Conservation (phyloP, 2,329 filamentous ascomycete species). For the Apiospora arundinis region DNA sequence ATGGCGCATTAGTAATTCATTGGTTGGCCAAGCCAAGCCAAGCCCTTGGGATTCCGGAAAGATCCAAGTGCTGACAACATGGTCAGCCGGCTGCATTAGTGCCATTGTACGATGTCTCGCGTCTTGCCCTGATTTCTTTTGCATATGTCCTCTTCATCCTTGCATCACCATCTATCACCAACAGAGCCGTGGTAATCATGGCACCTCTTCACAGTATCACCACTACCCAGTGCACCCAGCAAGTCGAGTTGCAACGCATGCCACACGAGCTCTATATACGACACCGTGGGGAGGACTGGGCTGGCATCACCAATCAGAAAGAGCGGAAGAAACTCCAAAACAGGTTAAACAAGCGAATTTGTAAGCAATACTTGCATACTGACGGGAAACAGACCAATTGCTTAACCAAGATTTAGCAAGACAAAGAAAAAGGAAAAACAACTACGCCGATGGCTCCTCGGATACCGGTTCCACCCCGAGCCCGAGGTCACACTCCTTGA, state of each 20-base stretch:
- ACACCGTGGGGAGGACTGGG: conserved; percentile 24
- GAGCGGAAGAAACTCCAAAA: conserved; percentile 26
- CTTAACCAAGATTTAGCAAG: neutral
- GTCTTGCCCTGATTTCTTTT: neutral
- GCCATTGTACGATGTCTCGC: neutral
- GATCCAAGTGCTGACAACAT: neutral
- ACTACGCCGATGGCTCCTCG: neutral
- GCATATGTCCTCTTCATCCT: no score
- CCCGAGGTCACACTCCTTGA: neutral
- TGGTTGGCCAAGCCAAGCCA: neutral
- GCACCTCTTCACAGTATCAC: neutral
- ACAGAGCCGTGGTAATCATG: neutral
- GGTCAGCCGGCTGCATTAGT: neutral
- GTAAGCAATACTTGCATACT: neutral
- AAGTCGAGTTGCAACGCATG: conserved; percentile 16
- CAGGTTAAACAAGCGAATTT: conserved; percentile 24
- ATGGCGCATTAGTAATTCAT: neutral
- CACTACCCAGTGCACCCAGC: neutral
- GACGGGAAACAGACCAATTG: neutral
- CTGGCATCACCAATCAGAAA: conserved; percentile 22
- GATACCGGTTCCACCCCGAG: neutral
- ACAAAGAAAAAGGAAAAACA: neutral
- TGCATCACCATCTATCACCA: neutral
- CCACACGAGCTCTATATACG: conserved; percentile 17
- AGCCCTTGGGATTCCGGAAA: neutral